Conservation (phyloP, 352 stramenopile species). For the Phytophthora boehmeriae region DNA sequence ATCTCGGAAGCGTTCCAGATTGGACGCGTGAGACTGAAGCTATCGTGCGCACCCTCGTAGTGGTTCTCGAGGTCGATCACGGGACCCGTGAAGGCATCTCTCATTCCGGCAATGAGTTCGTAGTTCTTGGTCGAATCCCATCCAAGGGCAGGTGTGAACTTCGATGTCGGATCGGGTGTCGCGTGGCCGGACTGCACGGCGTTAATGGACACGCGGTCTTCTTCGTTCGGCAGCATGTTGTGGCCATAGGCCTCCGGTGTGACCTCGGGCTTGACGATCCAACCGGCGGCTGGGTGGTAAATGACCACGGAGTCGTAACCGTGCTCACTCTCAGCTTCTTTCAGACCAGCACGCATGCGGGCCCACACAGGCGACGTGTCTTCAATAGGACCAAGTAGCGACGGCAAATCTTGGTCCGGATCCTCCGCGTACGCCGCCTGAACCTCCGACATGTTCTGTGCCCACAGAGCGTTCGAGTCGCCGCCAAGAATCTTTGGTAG, state of each 20-base stretch:
- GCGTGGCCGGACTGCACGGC: constrained; percentile 20
- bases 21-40: constrained; percentile 7
- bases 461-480: constrained; percentile 23
- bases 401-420: constrained; percentile 10
- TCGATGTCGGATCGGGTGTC: not conserved
- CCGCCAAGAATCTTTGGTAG: constrained; percentile 28
- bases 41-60: constrained; percentile 23
- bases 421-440: constrained; percentile 16
- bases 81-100: constrained; percentile 16
- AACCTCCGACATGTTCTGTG: constrained; percentile 14
- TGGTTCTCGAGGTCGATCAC: constrained; percentile 32
- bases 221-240: constrained; percentile 21
- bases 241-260: constrained; percentile 17
- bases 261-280: constrained; percentile 18
- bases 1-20: constrained; percentile 29
- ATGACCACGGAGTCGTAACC: constrained; percentile 23
- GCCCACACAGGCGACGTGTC: constrained; percentile 27
- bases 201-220: constrained; percentile 16
- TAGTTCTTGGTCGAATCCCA: constrained; percentile 27
- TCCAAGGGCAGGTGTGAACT: constrained; percentile 5
- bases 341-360: constrained; percentile 16
- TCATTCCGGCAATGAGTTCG: constrained; percentile 20
- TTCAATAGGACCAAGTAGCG: constrained; percentile 17
- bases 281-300: constrained; percentile 16
- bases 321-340: constrained; percentile 11